Evolutionary conservation across 768 basidiomycete species (phyloP), one percentile per base, ranked within the genome.

Genomic region (Lentinula guzmanii): DNA sequence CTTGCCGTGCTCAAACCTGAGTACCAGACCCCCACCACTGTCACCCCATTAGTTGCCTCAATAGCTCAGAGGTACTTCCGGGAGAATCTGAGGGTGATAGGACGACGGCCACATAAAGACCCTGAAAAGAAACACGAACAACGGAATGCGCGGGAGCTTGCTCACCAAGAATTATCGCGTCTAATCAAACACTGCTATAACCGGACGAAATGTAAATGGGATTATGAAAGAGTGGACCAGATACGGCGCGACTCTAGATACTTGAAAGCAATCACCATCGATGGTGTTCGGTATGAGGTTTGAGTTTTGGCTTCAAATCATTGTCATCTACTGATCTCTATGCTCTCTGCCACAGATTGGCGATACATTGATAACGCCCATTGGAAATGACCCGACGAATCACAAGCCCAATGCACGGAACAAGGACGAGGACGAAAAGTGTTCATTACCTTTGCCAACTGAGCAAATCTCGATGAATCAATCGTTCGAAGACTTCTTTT

Each of bases 401-500:
- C 35, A 33, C 5, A 46, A 53, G 16, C 24, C 46, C 77, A 5
- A 15, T 69, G 1, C 71, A 71, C 46, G 62, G 65, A 5, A 65
- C 69, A 8, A 71, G 68, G 42, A 66, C 66, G 6, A 71, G 68
- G 42, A 66, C 66, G 6, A 67, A 72, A 11, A 18, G 34, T 1
- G 70, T 77, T 8, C 48, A 66, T 0, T 81, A 4, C 79, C 79
- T 1, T 63, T 61, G 13, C 63, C 72, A 43, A 67, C 70, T 0
- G 62, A 72, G 1, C 71, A 79, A 16, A 67, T 80, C 2, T 76
- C 76, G 2, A 39, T 62, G 2, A 68, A 74, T 16, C 78, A 76
- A 16, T 77, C 72, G 3, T 71, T 89, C 2, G 76, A 79, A 0
- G 75, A 85, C 58, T 86, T 82, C 65, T 91, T 89, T 66, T 91